phyloP scores from a whole-genome alignment of 495 filamentous ascomycete genomes.

The Clavariopsis aquatica region DNA sequence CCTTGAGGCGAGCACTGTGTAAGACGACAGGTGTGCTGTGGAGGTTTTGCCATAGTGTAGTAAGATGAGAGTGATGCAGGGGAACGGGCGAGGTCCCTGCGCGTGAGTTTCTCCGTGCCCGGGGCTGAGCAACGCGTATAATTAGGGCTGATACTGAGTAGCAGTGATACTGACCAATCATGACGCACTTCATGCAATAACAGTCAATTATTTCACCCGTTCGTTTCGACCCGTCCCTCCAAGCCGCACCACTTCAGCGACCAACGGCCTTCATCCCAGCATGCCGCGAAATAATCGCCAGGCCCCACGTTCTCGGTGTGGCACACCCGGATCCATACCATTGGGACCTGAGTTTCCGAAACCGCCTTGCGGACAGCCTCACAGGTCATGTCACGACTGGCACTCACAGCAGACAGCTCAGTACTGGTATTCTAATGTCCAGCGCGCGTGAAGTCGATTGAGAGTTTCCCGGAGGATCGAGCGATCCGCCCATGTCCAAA shows the following conservation, averaged over 20 bases:
- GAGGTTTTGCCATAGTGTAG: background rate
- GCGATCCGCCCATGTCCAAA: background rate
- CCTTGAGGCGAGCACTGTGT: background rate
- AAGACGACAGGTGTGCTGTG: background rate
- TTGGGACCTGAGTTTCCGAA: slow-evolving; percentile 13
- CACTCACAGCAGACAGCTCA: slow-evolving; percentile 1
- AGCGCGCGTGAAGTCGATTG: background rate
- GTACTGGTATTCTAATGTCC: no score
- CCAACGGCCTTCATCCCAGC: slow-evolving; percentile 5
- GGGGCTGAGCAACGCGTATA: slow-evolving; percentile 2
- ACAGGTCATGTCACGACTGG: background rate
- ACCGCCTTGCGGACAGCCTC: slow-evolving; percentile 24
- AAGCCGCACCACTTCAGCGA: background rate
- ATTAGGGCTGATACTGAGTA: background rate
- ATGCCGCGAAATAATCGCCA: background rate
- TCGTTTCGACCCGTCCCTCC: background rate
- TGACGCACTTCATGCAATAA: slow-evolving; percentile 1
- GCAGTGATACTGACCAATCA: background rate
- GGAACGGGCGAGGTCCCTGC: background rate
- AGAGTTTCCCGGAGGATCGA: slow-evolving; percentile 20
- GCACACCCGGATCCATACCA: slow-evolving; percentile 8
- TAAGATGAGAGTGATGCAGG: background rate
- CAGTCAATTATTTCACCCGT: slow-evolving; percentile 11
- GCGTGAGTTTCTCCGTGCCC: background rate
- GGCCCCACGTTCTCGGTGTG: slow-evolving; percentile 6